Evolutionary conservation across 176 grass and related monocot genomes (phyloP).

Genomic region (Areca catechu): DNA sequence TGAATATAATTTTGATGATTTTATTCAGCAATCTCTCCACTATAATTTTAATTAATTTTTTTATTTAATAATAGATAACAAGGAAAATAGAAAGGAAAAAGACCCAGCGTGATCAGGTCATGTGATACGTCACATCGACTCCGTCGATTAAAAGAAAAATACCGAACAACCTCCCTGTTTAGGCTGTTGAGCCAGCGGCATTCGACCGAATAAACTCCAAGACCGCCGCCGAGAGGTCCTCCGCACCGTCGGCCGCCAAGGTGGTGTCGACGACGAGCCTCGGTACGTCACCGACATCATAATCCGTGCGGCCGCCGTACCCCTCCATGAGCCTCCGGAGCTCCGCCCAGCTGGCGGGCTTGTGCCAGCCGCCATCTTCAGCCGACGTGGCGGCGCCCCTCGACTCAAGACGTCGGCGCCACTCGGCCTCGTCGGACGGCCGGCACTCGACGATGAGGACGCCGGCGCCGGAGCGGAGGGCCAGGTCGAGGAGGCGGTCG

Average conservation of each 20-base stretch:
- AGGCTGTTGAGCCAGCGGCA: no score
- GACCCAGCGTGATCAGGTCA: no score
- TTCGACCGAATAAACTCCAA: conserved; percentile 35
- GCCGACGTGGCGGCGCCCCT: conserved; percentile 15
- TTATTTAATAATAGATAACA: no score
- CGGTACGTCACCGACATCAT: conserved; percentile 41
- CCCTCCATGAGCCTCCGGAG: conserved; percentile 46
- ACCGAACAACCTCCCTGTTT: no score
- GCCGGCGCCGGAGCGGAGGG: conserved; percentile 1
- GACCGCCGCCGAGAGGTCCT: conserved; percentile 27
- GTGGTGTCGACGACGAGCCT: conserved; percentile 73
- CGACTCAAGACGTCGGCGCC: conserved; percentile 52
- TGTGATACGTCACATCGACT: no score
- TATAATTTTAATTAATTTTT: no score
- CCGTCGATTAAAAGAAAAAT: no score
- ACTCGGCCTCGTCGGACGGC: conserved; percentile 31
- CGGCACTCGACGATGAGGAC: conserved; percentile 68
- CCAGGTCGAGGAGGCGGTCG: conserved; percentile 26
- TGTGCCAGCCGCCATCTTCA: conserved; percentile 43
- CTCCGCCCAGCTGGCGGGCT: conserved; percentile 59
- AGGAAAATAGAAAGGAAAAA: no score
- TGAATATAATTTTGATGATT: no score
- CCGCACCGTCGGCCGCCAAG: neutral
- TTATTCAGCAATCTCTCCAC: no score
- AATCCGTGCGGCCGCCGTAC: conserved; percentile 56